A percentile compares a stretch with the other conserved stretches of the same genome.
These are phyloP conservation scores for Hypoxylon sp. DNA, from an alignment of 2,329 filamentous ascomycete genomes.

Conservation along the genomic window DNA sequence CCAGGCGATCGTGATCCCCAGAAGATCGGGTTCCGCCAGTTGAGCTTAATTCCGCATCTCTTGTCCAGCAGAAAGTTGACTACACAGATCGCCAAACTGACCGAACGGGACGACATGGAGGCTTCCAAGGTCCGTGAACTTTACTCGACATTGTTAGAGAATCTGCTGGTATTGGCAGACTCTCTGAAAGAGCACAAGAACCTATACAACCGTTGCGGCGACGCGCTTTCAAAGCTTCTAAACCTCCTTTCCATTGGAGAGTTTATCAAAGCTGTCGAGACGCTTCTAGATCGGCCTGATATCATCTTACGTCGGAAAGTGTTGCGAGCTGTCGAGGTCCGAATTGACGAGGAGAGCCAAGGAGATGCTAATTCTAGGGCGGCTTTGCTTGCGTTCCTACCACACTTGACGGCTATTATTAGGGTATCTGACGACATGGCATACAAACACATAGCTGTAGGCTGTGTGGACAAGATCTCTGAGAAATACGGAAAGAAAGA, in stretches of 20 bases:
- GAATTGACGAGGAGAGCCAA: constrained; percentile 79
- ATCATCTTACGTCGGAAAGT: constrained; percentile 83
- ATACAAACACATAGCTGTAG: constrained; percentile 87
- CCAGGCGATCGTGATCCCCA: constrained; percentile 62
- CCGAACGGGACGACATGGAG: constrained; percentile 74
- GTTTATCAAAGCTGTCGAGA: constrained; percentile 89
- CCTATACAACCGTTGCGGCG: constrained; percentile 71
- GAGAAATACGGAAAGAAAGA: constrained; percentile 97
- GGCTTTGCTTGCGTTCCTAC: constrained; percentile 81
- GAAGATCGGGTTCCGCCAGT: constrained; percentile 65
- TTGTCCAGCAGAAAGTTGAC: constrained; percentile 70
- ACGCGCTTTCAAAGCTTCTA: constrained; percentile 82
- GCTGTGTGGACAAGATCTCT: constrained; percentile 90
- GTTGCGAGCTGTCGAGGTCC: constrained; percentile 81
- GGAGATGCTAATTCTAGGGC: constrained; percentile 75
- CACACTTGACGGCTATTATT: constrained; percentile 82
- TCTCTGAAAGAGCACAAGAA: constrained; percentile 68
- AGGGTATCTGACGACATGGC: constrained; percentile 77
- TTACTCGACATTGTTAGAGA: constrained; percentile 77
- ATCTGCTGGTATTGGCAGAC: constrained; percentile 74
- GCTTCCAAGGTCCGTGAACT: constrained; percentile 74
- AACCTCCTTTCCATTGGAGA: constrained; percentile 87
- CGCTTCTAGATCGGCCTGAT: constrained; percentile 80
- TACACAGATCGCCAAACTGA: constrained; percentile 66
- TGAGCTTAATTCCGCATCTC: constrained; percentile 69